phyloP scores from a whole-genome alignment of 2,329 filamentous ascomycete species.

The Aspergillus sp. region DNA sequence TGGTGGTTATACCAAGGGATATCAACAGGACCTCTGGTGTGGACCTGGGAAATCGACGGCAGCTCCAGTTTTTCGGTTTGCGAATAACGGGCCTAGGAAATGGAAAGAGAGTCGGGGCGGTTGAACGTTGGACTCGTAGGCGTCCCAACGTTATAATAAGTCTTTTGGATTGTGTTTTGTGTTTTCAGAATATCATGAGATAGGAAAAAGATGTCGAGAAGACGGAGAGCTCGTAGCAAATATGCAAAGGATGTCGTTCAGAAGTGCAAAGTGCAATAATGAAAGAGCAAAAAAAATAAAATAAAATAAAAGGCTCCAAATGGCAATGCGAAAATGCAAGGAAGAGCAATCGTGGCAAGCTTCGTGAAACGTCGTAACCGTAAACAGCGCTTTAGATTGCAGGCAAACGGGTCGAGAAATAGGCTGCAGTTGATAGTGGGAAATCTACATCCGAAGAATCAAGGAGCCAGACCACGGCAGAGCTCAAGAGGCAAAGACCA shows the following conservation, averaged over 20 bases:
- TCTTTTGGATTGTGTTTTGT: background rate
- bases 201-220: slow-evolving; percentile 12
- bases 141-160: slow-evolving; percentile 20
- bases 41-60: slow-evolving; percentile 79
- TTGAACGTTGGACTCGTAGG: slow-evolving; percentile 23
- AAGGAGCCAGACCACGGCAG: slow-evolving; percentile 14
- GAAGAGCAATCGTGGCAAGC: slow-evolving; percentile 28
- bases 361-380: slow-evolving; percentile 36
- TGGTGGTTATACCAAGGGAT: slow-evolving; percentile 68
- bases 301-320: slow-evolving; percentile 13
- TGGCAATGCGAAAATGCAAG: slow-evolving; percentile 28
- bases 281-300: background rate
- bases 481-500: slow-evolving; percentile 1
- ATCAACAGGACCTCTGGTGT: slow-evolving; percentile 75
- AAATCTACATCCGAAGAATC: slow-evolving; percentile 26
- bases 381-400: slow-evolving; percentile 26
- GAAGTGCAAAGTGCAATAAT: slow-evolving; percentile 4
- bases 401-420: slow-evolving; percentile 22
- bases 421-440: slow-evolving; percentile 12
- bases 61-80: slow-evolving; percentile 92
- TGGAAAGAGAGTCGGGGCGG: slow-evolving; percentile 8
- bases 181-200: slow-evolving; percentile 11
- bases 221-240: background rate
- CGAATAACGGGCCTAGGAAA: slow-evolving; percentile 29
- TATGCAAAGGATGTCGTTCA: slow-evolving; percentile 10